Conservation (phyloP, 805 yeast genomes). For the Ogataea paradorogensis region DNA sequence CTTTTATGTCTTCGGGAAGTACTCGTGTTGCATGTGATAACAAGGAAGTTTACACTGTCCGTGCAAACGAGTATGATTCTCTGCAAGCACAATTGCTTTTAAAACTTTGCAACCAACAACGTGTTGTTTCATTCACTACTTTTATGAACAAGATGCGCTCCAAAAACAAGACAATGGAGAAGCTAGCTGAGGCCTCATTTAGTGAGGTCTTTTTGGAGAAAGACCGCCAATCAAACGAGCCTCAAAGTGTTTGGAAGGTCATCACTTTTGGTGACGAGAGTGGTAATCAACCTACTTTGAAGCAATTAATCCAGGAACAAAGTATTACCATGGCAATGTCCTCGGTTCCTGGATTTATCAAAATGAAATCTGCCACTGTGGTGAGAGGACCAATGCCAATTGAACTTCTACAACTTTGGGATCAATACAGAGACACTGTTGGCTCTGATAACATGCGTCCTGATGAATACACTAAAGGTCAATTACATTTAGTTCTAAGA, state of each 20-base stretch:
- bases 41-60: conserved; percentile 29
- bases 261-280: conserved; percentile 50
- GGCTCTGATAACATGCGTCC: conserved; percentile 37
- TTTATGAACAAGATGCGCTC: conserved; percentile 26
- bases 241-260: conserved; percentile 42
- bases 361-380: conserved; percentile 41
- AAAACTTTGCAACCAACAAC: conserved; percentile 34
- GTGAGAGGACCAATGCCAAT: conserved; percentile 46
- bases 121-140: conserved; percentile 32
- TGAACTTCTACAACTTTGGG: conserved; percentile 43
- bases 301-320: conserved; percentile 46
- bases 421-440: conserved; percentile 29
- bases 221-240: conserved; percentile 21
- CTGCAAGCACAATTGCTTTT: conserved; percentile 34
- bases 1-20: conserved; percentile 18
- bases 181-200: conserved; percentile 47
- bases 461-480: conserved; percentile 32
- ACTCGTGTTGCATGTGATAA: conserved; percentile 11
- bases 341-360: conserved; percentile 42
- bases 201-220: conserved; percentile 41
- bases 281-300: conserved; percentile 39
- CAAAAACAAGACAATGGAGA: conserved; percentile 28
- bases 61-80: conserved; percentile 34
- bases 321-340: conserved; percentile 41
- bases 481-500: conserved; percentile 36